These are phyloP conservation scores for Kwoniella heveanensis DNA, from an alignment of 768 basidiomycete species.

Conservation along the genomic window DNA sequence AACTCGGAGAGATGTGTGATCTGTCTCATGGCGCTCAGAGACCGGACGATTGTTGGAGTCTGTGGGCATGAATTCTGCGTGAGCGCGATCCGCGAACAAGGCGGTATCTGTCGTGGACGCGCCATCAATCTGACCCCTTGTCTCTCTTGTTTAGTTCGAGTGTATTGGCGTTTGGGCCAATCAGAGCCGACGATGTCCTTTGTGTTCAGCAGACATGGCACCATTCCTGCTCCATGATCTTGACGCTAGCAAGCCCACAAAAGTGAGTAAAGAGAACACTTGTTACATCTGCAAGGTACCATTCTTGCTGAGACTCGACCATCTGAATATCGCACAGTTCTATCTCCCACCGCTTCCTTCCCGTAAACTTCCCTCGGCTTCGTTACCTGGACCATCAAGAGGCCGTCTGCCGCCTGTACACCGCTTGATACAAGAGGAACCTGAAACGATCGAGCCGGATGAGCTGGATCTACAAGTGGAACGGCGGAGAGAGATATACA, in stretches of 20 bases:
- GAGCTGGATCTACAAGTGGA: slow-evolving; percentile 74
- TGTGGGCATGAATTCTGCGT: slow-evolving; percentile 90
- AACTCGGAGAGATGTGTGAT: slow-evolving; percentile 72
- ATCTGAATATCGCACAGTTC: slow-evolving; percentile 58
- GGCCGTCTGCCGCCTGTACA: slow-evolving; percentile 17
- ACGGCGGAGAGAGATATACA: slow-evolving; percentile 76
- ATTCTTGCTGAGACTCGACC: too few species aligned
- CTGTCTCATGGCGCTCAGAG: slow-evolving; percentile 74
- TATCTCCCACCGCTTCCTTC: slow-evolving; percentile 65
- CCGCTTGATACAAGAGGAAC: slow-evolving; percentile 55
- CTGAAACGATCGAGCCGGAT: slow-evolving; percentile 63
- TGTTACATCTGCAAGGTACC: too few species aligned
- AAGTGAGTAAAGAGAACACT: slow-evolving; percentile 33
- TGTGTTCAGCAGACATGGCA: slow-evolving; percentile 49
- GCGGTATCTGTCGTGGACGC: neutral
- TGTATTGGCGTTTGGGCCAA: slow-evolving; percentile 80
- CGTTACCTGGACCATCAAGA: slow-evolving; percentile 35
- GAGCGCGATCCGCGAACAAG: slow-evolving; percentile 21
- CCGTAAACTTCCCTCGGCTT: slow-evolving; percentile 23
- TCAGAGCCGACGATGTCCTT: slow-evolving; percentile 51
- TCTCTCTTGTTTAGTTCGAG: slow-evolving; percentile 62
- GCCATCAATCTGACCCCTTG: neutral
- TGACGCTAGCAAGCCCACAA: slow-evolving; percentile 42
- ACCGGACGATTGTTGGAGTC: slow-evolving; percentile 76
- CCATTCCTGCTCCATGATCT: slow-evolving; percentile 52